These are phyloP conservation scores for Suillus americanus DNA, from an alignment of 768 basidiomycete genomes.

Conservation along the genomic window DNA sequence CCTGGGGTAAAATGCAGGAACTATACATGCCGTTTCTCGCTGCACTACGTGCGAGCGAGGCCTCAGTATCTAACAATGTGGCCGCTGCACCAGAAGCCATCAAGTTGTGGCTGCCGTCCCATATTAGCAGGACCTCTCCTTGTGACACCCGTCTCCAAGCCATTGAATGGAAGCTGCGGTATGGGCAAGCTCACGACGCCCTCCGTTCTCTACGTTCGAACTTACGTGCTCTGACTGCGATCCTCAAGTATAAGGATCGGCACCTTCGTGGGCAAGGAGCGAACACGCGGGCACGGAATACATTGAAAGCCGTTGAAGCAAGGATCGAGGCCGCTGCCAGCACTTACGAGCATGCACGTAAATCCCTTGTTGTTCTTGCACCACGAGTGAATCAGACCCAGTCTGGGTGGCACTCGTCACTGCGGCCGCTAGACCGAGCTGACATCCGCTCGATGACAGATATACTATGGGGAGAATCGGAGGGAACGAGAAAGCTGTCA, in stretches of 20 bases:
- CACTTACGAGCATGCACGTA: not conserved
- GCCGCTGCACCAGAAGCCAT: not conserved
- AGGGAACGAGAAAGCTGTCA: constrained; percentile 9
- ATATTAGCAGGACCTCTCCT: not conserved
- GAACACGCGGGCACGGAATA: not conserved
- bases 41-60: not conserved
- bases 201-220: not conserved
- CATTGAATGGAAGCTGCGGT: not conserved
- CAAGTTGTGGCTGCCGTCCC: not conserved
- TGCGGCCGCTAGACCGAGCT: not conserved
- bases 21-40: not conserved
- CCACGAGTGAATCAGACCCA: not conserved
- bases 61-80: not conserved
- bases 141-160: not conserved
- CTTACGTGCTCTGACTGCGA: not conserved
- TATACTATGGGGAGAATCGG: not conserved
- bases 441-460: constrained; percentile 6
- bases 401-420: not conserved
- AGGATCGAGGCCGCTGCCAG: not conserved
- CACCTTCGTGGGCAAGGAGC: not conserved
- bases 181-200: not conserved
- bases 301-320: not conserved
- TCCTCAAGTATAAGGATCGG: not conserved
- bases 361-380: not conserved
- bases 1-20: not conserved